These are phyloP conservation scores for Puccinia hordei DNA, from an alignment of 1,284 basidiomycete species.

Conservation along the genomic window DNA sequence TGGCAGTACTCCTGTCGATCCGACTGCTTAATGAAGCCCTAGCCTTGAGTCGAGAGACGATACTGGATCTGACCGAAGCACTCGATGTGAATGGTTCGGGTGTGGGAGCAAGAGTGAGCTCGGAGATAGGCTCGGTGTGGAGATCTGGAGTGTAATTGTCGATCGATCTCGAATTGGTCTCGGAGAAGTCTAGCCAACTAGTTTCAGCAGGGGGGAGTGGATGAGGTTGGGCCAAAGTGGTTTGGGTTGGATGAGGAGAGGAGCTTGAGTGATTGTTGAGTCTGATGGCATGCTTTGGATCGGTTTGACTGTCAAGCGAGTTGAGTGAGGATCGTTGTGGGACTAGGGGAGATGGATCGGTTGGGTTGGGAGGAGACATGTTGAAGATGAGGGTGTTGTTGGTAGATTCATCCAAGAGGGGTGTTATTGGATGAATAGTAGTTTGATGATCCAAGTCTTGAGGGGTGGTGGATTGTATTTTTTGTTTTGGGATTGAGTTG, in stretches of 20 bases:
- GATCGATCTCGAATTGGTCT: not conserved
- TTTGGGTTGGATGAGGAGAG: not conserved
- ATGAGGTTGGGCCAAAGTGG: not conserved
- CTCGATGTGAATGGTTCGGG: not conserved
- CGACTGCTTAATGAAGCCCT: conserved; percentile 26
- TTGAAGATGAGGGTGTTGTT: not conserved
- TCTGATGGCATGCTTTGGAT: conserved; percentile 12
- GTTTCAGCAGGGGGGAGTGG: not conserved
- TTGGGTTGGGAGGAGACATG: not conserved
- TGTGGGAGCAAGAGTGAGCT: conserved; percentile 2
- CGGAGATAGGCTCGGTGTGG: not conserved
- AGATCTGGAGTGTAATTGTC: not conserved
- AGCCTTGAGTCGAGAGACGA: conserved; percentile 25
- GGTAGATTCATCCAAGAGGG: not conserved
- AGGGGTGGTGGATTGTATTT: too few relatives aligned
- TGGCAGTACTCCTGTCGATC: conserved; percentile 13
- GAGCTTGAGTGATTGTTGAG: too few relatives aligned
- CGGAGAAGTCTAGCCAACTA: not conserved
- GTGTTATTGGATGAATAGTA: not conserved
- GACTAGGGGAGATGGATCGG: not conserved
- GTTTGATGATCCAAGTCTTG: too few relatives aligned
- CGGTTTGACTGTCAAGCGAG: conserved; percentile 7
- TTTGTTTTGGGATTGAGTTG: too few relatives aligned
- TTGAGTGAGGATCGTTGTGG: not conserved
- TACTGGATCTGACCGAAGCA: conserved; percentile 17